Evolutionary conservation across 495 filamentous ascomycete genomes (phyloP).

Genomic region (Chaetomium fimeti): DNA sequence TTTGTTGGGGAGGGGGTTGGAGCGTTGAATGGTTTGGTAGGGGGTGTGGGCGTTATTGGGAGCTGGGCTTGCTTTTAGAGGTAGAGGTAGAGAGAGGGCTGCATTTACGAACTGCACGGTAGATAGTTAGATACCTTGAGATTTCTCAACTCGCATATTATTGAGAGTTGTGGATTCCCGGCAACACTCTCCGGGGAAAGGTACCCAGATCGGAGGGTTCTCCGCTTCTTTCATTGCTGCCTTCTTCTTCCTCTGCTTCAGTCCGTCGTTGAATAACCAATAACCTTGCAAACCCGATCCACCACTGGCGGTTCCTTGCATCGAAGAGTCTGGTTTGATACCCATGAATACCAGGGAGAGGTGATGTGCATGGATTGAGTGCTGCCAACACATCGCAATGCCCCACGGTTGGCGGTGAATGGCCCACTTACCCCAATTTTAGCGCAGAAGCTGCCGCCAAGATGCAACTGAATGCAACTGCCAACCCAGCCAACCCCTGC

Average conservation of each 20-base stretch:
- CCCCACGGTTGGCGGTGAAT: not conserved
- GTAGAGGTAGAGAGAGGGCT: not conserved
- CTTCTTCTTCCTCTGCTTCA: too few relatives aligned
- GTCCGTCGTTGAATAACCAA: too few relatives aligned
- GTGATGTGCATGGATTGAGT: not conserved
- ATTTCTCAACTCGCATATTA: too few relatives aligned
- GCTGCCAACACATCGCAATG: constrained; percentile 15
- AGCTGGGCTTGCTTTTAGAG: not conserved
- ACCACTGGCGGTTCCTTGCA: not conserved
- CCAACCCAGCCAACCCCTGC: constrained; percentile 1
- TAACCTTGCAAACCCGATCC: too few relatives aligned
- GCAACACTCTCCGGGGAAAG: not conserved
- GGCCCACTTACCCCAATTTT: constrained; percentile 2
- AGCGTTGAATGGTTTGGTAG: not conserved
- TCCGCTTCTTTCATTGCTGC: not conserved
- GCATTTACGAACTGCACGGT: too few relatives aligned
- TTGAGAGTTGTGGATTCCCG: too few relatives aligned
- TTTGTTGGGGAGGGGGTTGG: constrained; percentile 45
- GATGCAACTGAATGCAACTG: not conserved
- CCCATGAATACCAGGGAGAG: too few relatives aligned
- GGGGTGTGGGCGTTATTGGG: too few relatives aligned
- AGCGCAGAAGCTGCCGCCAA: constrained; percentile 18
- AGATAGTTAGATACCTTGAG: too few relatives aligned
- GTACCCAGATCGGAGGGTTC: not conserved
- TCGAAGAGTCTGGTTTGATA: not conserved